Evolutionary conservation across 352 stramenopile species (phyloP).

Genomic region (Globisporangium rhizosaccharum): DNA sequence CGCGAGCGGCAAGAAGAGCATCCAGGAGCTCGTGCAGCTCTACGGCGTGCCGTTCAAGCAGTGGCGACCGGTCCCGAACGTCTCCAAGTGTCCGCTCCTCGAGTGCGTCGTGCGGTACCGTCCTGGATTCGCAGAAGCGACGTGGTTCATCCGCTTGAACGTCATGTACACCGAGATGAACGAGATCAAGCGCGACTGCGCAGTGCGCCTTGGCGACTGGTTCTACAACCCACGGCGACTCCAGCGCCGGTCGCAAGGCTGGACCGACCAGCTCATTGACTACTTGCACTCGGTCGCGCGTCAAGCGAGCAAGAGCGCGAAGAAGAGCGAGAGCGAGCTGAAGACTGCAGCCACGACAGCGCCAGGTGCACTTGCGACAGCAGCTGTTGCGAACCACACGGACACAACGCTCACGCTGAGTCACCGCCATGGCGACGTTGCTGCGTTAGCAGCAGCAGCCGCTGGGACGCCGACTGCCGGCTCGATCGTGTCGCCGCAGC

Average conservation of each 20-base stretch:
- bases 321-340: constrained; percentile 15
- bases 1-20: constrained; percentile 46
- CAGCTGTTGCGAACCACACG: not conserved
- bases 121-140: constrained; percentile 60
- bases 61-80: constrained; percentile 66
- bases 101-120: constrained; percentile 76
- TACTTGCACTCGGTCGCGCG: constrained; percentile 64
- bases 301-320: constrained; percentile 31
- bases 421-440: constrained; percentile 28
- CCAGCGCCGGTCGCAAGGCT: constrained; percentile 63
- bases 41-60: constrained; percentile 83
- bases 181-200: constrained; percentile 68
- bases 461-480: constrained; percentile 3
- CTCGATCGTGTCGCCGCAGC: constrained; percentile 14
- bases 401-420: constrained; percentile 12
- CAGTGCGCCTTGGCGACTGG: constrained; percentile 61
- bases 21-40: constrained; percentile 67
- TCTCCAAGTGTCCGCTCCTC: constrained; percentile 75
- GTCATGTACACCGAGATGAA: constrained; percentile 86
- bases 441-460: constrained; percentile 7
- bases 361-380: not conserved
- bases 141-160: constrained; percentile 82
- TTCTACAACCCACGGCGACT: constrained; percentile 76
- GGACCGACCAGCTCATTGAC: constrained; percentile 77
- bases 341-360: constrained; percentile 4